phyloP scores from a whole-genome alignment of 2,329 filamentous ascomycete species.

The Cercospora sp. region DNA sequence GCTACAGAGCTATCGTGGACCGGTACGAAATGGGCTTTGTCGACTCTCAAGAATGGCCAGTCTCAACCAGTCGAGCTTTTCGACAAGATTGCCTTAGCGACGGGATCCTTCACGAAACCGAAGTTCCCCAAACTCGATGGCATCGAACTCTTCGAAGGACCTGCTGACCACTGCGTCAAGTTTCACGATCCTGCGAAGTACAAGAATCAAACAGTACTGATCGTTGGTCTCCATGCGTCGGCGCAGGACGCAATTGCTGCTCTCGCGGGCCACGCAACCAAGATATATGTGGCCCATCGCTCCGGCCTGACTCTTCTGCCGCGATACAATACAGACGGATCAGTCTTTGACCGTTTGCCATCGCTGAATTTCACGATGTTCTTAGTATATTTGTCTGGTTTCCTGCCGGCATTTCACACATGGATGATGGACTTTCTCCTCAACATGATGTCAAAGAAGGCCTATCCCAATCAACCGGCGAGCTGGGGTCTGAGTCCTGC shows the following conservation, averaged over 20 bases:
- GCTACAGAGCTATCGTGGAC: constrained; percentile 23
- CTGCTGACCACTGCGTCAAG: constrained; percentile 41
- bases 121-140: constrained; percentile 42
- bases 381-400: constrained; percentile 12
- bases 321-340: constrained; percentile 13
- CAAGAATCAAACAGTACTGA: constrained; percentile 42
- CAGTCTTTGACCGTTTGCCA: constrained; percentile 13
- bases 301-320: constrained; percentile 10
- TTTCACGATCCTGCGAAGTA: constrained; percentile 39
- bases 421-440: constrained; percentile 16
- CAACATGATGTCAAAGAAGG: constrained; percentile 11
- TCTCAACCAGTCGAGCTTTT: constrained; percentile 32
- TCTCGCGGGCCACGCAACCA: constrained; percentile 11
- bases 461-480: constrained; percentile 19
- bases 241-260: constrained; percentile 37
- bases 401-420: background rate
- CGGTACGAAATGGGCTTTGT: constrained; percentile 40
- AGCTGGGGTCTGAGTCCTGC: constrained; percentile 33
- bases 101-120: constrained; percentile 41
- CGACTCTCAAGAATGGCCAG: constrained; percentile 33
- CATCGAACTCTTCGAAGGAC: constrained; percentile 42
- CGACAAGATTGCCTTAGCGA: constrained; percentile 41
- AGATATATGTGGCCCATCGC: constrained; percentile 15
- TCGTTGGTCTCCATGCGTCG: constrained; percentile 49
- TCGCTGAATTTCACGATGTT: constrained; percentile 28